Evolutionary conservation across 306 rosid genomes (phyloP).

Genomic region (Prunus davidiana): DNA sequence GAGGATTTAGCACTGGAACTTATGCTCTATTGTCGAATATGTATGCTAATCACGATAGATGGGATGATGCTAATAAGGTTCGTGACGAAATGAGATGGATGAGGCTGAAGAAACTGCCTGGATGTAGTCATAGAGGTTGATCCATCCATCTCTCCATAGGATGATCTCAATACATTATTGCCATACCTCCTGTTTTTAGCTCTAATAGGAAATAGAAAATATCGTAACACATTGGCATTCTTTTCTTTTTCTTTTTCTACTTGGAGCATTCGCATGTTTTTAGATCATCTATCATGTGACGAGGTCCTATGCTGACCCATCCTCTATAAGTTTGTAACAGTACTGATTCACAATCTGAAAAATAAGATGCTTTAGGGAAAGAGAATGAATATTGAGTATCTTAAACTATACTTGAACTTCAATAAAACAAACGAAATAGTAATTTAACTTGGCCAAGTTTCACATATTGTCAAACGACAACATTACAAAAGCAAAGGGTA

Average conservation of each 20-base stretch:
- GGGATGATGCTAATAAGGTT: constrained; percentile 67
- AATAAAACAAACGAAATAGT: background rate
- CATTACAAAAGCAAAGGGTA: background rate
- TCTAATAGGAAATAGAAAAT: no score
- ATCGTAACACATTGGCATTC: no score
- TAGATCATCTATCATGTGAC: no score
- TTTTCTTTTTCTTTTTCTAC: no score
- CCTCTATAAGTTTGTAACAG: no score
- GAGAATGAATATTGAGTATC: no score
- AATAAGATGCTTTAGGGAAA: no score
- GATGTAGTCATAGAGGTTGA: constrained; percentile 56
- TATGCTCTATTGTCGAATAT: constrained; percentile 60
- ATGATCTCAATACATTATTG: background rate
- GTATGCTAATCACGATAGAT: constrained; percentile 56
- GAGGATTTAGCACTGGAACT: constrained; percentile 45
- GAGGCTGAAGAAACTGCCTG: constrained; percentile 55
- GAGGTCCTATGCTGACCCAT: no score
- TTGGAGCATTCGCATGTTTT: no score
- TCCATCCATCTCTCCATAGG: background rate
- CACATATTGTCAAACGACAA: background rate
- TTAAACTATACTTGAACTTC: background rate
- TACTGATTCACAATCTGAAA: no score
- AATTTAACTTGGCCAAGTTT: background rate
- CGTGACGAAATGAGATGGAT: constrained; percentile 45
- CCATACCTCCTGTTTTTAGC: no score